phyloP scores from a whole-genome alignment of 2,329 filamentous ascomycete species.

The Fusarium gaditjirri region DNA sequence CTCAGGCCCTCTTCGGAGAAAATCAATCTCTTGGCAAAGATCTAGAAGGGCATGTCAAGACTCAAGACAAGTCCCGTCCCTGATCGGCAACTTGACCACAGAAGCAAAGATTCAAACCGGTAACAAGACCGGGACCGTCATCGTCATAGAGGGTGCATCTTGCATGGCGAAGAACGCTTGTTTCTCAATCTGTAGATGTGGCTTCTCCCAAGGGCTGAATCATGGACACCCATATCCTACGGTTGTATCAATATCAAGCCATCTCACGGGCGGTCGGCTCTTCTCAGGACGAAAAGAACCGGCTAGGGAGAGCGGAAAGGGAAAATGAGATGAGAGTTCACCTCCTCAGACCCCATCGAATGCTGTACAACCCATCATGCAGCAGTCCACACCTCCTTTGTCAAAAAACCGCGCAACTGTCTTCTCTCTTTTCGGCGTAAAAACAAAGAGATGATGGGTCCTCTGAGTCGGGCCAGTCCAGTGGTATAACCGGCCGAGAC shows the following conservation, averaged over 20 bases:
- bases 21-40: constrained; percentile 40
- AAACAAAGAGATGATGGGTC: constrained; percentile 20
- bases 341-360: background rate
- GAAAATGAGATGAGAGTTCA: constrained; percentile 7
- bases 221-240: background rate
- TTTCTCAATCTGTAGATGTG: constrained; percentile 18
- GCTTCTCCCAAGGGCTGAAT: constrained; percentile 7
- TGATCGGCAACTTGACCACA: constrained; percentile 37
- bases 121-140: background rate
- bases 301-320: constrained; percentile 14
- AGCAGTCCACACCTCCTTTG: constrained; percentile 35
- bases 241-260: background rate
- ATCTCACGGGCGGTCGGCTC: constrained; percentile 19
- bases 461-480: constrained; percentile 32
- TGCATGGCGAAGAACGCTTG: constrained; percentile 27
- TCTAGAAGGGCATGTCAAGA: constrained; percentile 29
- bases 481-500: constrained; percentile 39
- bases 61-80: constrained; percentile 28
- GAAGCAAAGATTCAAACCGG: background rate
- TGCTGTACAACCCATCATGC: constrained; percentile 23
- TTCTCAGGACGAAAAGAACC: constrained; percentile 36
- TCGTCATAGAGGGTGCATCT: constrained; percentile 21
- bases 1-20: constrained; percentile 34
- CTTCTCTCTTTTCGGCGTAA: background rate
- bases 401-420: constrained; percentile 32